Percentiles rank a stretch among this genome's conserved stretches.
Conservation (phyloP, 352 stramenopile species). For the Pythium angustatum region DNA sequence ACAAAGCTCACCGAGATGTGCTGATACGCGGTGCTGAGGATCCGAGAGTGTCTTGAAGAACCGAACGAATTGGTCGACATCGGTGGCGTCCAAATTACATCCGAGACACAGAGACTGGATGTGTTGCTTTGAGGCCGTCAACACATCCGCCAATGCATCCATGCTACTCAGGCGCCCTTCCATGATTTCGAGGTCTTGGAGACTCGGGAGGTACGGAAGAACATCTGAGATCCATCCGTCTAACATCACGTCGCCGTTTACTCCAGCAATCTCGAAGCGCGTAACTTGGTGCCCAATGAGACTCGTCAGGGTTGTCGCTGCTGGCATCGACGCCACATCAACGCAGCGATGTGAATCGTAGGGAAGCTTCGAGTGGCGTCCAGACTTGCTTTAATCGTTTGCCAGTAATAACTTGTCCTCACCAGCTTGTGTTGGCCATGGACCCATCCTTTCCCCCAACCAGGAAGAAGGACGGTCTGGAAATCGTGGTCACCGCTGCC, state of each 20-base stretch:
- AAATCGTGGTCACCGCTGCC: neutral
- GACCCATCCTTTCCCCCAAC: neutral
- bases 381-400: too few relatives aligned
- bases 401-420: too few relatives aligned
- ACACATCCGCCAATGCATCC: neutral
- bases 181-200: neutral
- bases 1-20: neutral
- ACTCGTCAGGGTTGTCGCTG: neutral
- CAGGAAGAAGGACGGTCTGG: conserved; percentile 1
- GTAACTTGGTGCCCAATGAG: too few relatives aligned
- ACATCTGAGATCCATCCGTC: neutral
- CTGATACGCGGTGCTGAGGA: neutral
- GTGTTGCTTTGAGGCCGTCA: neutral
- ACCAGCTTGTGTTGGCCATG: neutral
- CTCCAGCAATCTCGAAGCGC: too few relatives aligned
- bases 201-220: neutral
- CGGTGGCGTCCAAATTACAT: neutral
- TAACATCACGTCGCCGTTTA: too few relatives aligned
- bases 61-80: neutral
- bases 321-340: neutral
- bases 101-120: neutral
- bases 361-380: conserved; percentile 2
- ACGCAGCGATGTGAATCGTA: neutral
- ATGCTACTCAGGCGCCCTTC: neutral
- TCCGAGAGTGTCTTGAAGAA: neutral